These are phyloP conservation scores for Plasmodium gonderi DNA, from an alignment of 169 alveolate species.

Conservation along the genomic window DNA sequence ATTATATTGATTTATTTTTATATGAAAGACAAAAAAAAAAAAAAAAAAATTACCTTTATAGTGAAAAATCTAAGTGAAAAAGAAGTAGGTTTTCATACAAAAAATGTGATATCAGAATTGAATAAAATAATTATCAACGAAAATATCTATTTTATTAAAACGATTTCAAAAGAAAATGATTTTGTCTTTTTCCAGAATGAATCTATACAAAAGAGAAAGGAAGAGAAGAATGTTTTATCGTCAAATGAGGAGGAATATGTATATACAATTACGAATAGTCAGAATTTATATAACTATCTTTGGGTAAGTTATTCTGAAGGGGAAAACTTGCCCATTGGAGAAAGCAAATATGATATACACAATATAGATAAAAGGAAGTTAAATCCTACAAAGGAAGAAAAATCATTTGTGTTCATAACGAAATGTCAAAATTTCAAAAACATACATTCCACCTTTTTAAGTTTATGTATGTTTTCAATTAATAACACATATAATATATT, in stretches of 20 bases:
- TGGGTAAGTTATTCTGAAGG: conserved; percentile 21
- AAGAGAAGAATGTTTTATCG: background rate
- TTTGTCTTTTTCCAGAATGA: background rate
- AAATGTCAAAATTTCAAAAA: conserved; percentile 30
- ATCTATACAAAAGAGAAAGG: background rate
- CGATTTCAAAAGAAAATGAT: background rate
- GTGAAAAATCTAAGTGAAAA: conserved; percentile 30
- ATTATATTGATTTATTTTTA: conserved; percentile 14
- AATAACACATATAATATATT: conserved; percentile 20
- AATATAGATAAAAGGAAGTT: background rate
- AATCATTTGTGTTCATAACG: conserved; percentile 11
- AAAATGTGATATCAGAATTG: conserved; percentile 20
- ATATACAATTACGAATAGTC: background rate
- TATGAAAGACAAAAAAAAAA: conserved; percentile 19
- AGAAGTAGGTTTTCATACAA: conserved; percentile 9
- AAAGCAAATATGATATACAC: background rate
- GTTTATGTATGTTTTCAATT: conserved; percentile 25
- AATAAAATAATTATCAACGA: conserved; percentile 42
- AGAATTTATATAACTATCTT: conserved; percentile 46
- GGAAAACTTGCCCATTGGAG: background rate
- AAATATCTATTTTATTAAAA: conserved; percentile 12
- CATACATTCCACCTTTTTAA: background rate
- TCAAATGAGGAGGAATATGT: conserved; percentile 11
- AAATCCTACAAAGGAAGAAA: conserved; percentile 1
- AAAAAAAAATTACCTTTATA: conserved; percentile 15